Percentiles rank a stretch among this genome's conserved stretches.
phyloP scores from a whole-genome alignment of 176 grass and related monocot genomes.

The Phyllostachys edulis region DNA sequence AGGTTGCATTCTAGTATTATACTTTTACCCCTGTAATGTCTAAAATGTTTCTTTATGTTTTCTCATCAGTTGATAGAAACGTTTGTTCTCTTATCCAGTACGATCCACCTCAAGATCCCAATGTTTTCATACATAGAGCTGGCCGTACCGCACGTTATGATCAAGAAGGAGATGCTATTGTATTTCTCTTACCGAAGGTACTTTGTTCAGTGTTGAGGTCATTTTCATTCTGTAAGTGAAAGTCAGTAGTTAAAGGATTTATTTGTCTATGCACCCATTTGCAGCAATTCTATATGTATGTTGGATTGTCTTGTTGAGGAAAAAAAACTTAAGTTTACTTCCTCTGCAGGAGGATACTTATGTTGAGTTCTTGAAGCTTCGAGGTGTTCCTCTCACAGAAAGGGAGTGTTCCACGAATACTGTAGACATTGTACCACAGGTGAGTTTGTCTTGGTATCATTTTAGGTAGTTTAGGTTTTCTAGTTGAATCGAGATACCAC shows the following conservation, averaged over 20 bases:
- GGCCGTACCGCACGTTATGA: constrained; percentile 87
- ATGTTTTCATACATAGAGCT: constrained; percentile 93
- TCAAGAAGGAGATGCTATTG: constrained; percentile 87
- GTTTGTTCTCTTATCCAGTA: constrained; percentile 55
- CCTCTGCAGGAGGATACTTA: constrained; percentile 78
- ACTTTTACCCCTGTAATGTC: constrained; percentile 11
- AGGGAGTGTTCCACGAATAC: constrained; percentile 44
- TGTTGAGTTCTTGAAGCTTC: constrained; percentile 81
- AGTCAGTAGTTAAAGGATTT: neutral
- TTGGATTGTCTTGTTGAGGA: neutral
- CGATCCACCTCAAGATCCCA: constrained; percentile 96
- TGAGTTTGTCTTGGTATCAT: constrained; percentile 21
- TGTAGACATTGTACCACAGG: constrained; percentile 71
- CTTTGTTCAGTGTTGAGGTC: neutral
- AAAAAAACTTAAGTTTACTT: constrained; percentile 13
- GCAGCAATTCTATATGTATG: neutral
- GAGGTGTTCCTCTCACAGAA: constrained; percentile 79
- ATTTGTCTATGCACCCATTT: neutral
- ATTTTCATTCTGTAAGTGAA: constrained; percentile 12
- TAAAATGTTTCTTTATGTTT: neutral
- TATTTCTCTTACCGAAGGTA: constrained; percentile 92
- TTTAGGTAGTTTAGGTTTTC: constrained; percentile 6
- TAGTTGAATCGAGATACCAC: constrained; percentile 6
- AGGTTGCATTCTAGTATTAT: constrained; percentile 45
- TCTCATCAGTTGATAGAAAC: constrained; percentile 7